These are phyloP conservation scores for Leccinum griseonigrum DNA, from an alignment of 1,284 basidiomycete species.

Conservation along the genomic window DNA sequence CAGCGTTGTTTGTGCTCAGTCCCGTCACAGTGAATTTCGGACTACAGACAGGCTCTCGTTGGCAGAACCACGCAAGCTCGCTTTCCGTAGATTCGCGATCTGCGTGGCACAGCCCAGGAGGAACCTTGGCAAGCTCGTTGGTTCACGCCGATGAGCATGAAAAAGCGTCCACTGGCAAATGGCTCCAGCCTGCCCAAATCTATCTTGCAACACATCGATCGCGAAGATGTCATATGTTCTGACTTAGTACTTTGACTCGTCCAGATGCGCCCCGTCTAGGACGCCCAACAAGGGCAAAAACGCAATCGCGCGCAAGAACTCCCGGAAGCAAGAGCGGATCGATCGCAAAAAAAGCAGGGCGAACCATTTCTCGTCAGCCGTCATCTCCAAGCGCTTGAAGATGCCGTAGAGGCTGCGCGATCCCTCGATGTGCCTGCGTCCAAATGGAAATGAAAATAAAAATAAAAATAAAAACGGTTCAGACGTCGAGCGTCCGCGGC, in stretches of 20 bases:
- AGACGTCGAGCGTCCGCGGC: constrained; percentile 1
- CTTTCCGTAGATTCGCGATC: too few relatives aligned
- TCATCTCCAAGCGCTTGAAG: constrained; percentile 24
- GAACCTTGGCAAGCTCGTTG: too few relatives aligned
- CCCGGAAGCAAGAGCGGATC: constrained; percentile 58
- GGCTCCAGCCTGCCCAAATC: constrained; percentile 27
- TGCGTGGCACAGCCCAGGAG: too few relatives aligned
- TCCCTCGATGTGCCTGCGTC: constrained; percentile 40
- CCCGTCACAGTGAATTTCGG: too few relatives aligned
- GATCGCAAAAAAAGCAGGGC: constrained; percentile 61
- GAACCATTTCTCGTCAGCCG: constrained; percentile 47
- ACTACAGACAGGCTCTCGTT: too few relatives aligned
- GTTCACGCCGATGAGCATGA: background rate
- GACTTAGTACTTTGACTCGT: background rate
- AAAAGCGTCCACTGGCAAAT: background rate
- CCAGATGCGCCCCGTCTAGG: background rate
- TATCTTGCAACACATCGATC: constrained; percentile 27
- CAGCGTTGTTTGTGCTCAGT: too few relatives aligned
- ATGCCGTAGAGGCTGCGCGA: constrained; percentile 30
- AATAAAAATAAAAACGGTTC: constrained; percentile 21
- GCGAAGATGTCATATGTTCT: background rate
- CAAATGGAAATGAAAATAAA: constrained; percentile 38
- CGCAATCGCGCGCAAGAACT: constrained; percentile 53
- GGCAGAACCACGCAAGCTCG: too few relatives aligned
- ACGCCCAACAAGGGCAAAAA: constrained; percentile 2